phyloP scores from a whole-genome alignment of 345 rosid species.

The Eucalyptus polybractea region DNA sequence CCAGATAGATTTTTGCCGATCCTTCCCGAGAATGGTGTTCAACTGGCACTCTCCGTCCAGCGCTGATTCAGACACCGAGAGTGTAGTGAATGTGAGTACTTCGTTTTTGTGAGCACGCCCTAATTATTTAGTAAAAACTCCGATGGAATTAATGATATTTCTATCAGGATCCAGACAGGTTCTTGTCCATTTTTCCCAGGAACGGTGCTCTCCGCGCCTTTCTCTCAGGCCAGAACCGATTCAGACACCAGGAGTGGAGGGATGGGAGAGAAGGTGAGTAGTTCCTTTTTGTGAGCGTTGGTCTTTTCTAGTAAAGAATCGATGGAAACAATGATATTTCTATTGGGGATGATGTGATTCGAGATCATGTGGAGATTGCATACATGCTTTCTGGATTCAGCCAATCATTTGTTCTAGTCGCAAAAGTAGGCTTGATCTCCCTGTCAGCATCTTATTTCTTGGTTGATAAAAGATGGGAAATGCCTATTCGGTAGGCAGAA shows the following conservation, averaged over 20 bases:
- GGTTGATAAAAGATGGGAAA: not conserved
- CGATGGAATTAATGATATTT: not conserved
- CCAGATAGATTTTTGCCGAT: not conserved
- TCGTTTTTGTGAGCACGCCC: not conserved
- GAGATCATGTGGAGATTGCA: not conserved
- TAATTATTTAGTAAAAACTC: not conserved
- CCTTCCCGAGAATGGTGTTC: not conserved
- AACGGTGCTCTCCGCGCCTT: not conserved
- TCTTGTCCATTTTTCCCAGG: not conserved
- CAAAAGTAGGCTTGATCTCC: not conserved
- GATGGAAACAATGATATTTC: not conserved
- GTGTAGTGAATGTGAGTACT: not conserved
- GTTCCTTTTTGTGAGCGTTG: not conserved
- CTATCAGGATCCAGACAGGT: not conserved
- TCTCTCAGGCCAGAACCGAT: not conserved
- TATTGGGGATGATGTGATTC: not conserved
- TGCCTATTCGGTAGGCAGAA: not conserved
- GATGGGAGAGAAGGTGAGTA: not conserved
- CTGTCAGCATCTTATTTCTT: not conserved
- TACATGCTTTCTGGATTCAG: not conserved
- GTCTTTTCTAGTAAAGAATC: not conserved
- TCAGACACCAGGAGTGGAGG: not conserved
- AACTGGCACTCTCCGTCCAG: not conserved
- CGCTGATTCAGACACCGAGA: not conserved
- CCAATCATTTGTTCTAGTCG: not conserved